These are phyloP conservation scores for Mortierella sp. DNA, from an alignment of 371 early-diverging fungal genomes.

Conservation along the genomic window DNA sequence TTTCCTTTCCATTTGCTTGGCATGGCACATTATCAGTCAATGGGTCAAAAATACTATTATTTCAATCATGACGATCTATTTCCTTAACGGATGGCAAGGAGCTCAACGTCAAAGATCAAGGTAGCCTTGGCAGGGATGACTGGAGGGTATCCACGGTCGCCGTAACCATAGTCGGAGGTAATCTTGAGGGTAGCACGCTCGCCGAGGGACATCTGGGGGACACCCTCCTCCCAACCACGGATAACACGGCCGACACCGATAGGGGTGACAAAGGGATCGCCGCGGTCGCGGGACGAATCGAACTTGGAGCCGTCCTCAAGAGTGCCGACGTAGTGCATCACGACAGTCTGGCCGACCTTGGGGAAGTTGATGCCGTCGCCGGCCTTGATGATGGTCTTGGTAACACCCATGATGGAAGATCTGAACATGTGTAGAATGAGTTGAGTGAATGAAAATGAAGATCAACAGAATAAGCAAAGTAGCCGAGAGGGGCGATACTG, in stretches of 20 bases:
- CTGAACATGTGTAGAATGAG: not conserved
- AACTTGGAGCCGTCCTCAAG: slow-evolving; percentile 84
- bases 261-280: slow-evolving; percentile 79
- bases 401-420: slow-evolving; percentile 43
- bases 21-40: not conserved
- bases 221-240: slow-evolving; percentile 85
- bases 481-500: not conserved
- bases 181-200: slow-evolving; percentile 79
- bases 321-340: slow-evolving; percentile 73
- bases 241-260: slow-evolving; percentile 96
- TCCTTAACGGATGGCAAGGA: slow-evolving; percentile 84
- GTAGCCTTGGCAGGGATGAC: slow-evolving; percentile 89
- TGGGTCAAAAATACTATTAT: too few species aligned
- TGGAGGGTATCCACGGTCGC: slow-evolving; percentile 75
- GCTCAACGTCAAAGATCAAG: slow-evolving; percentile 88
- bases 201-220: slow-evolving; percentile 89
- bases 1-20: not conserved
- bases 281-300: slow-evolving; percentile 91
- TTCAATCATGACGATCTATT: not conserved
- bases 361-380: slow-evolving; percentile 91
- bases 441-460: not conserved
- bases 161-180: slow-evolving; percentile 84
- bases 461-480: not conserved
- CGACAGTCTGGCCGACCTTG: slow-evolving; percentile 81
- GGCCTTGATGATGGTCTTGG: slow-evolving; percentile 62